phyloP scores from a whole-genome alignment of 2,329 filamentous ascomycete genomes.

The Herpotrichia juniperi region DNA sequence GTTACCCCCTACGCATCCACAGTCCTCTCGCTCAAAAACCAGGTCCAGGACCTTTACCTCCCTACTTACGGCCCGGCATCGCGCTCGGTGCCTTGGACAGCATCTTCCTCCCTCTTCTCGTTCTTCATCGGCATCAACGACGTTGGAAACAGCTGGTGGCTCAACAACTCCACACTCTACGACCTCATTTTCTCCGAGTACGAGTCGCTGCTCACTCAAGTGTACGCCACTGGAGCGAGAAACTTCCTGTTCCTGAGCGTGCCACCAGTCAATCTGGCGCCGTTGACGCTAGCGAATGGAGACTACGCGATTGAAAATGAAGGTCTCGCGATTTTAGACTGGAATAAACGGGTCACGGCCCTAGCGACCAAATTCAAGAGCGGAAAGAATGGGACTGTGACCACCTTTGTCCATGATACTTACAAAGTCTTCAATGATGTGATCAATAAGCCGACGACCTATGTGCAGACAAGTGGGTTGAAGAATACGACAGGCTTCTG shows the following conservation, averaged over 20 bases:
- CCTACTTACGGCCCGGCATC: slow-evolving; percentile 46
- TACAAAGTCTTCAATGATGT: slow-evolving; percentile 59
- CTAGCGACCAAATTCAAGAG: slow-evolving; percentile 51
- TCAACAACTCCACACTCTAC: slow-evolving; percentile 41
- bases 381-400: slow-evolving; percentile 48
- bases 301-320: slow-evolving; percentile 36
- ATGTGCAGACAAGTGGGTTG: slow-evolving; percentile 57
- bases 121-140: slow-evolving; percentile 65
- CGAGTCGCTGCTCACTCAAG: slow-evolving; percentile 40
- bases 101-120: slow-evolving; percentile 54
- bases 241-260: slow-evolving; percentile 59
- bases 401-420: slow-evolving; percentile 60
- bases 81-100: slow-evolving; percentile 50
- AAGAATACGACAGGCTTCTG: slow-evolving; percentile 65
- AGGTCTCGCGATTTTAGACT: slow-evolving; percentile 55
- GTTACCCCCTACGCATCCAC: slow-evolving; percentile 57
- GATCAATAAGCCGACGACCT: slow-evolving; percentile 58
- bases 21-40: slow-evolving; percentile 58
- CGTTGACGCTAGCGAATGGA: slow-evolving; percentile 53
- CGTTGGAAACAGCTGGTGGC: slow-evolving; percentile 57
- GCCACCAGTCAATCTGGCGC: slow-evolving; percentile 58
- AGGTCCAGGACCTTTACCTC: slow-evolving; percentile 55
- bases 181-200: slow-evolving; percentile 47
- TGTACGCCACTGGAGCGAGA: slow-evolving; percentile 54
- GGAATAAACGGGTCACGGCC: slow-evolving; percentile 55